These are phyloP conservation scores for Flaveria trinervia DNA, from an alignment of 129 eudicot species.

Conservation along the genomic window DNA sequence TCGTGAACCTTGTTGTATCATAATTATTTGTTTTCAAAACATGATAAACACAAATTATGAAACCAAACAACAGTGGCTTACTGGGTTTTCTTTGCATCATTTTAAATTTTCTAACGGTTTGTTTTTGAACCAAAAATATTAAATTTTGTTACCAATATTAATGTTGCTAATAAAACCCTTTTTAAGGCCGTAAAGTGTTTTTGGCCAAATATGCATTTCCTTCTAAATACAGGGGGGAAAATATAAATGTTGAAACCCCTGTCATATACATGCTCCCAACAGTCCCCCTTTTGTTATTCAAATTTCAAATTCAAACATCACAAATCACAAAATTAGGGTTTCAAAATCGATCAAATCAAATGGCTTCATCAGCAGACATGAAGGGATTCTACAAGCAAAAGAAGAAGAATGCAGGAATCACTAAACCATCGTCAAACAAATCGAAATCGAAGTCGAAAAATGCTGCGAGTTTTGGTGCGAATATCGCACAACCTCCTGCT, in stretches of 20 bases:
- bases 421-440: slow-evolving; percentile 32
- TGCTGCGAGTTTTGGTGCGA: slow-evolving; percentile 50
- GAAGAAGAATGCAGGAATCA: slow-evolving; percentile 53
- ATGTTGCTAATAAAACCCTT: no score
- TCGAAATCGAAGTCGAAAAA: slow-evolving; percentile 36
- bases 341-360: slow-evolving; percentile 18
- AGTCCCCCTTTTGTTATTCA: slow-evolving; percentile 26
- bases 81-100: no score
- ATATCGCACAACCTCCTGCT: slow-evolving; percentile 63
- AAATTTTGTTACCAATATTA: no score
- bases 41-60: no score
- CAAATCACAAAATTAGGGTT: slow-evolving; percentile 26
- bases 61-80: no score
- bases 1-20: no score
- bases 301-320: slow-evolving; percentile 38
- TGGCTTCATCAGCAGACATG: slow-evolving; percentile 58
- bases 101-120: no score
- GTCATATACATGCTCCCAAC: neutral
- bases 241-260: neutral
- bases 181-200: neutral
- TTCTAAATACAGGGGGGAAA: neutral
- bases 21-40: no score
- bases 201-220: neutral
- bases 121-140: no score
- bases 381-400: slow-evolving; percentile 66